phyloP scores from a whole-genome alignment of 768 basidiomycete species.

The Clitopilus hobsonii region DNA sequence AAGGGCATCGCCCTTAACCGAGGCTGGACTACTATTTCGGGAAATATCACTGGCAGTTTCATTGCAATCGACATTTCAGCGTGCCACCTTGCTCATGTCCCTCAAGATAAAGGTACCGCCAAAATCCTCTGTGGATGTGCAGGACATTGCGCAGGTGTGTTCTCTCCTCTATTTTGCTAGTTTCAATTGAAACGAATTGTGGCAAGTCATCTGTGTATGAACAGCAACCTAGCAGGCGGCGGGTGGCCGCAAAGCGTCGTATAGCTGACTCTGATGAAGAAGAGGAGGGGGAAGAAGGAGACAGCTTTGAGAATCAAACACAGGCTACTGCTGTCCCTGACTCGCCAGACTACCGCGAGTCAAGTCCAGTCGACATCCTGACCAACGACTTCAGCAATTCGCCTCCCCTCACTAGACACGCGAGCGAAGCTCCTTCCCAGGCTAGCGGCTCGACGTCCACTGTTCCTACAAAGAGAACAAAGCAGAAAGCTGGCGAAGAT shows the following conservation, averaged over 20 bases:
- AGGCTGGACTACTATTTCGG: not conserved
- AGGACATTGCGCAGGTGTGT: not conserved
- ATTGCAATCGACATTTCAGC: not conserved
- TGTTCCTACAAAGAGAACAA: not conserved
- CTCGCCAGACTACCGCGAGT: not conserved
- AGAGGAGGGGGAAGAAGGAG: constrained; percentile 15
- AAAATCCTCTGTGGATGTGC: not conserved
- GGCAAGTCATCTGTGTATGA: constrained; percentile 10
- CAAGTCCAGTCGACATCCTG: not conserved
- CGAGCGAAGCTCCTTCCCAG: not conserved
- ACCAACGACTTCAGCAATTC: not conserved
- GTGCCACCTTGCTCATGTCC: not conserved
- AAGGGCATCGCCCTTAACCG: not conserved
- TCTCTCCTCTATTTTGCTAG: no score
- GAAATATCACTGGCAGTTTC: not conserved
- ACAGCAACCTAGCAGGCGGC: constrained; percentile 12
- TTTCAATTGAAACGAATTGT: no score
- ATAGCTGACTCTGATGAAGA: constrained; percentile 23
- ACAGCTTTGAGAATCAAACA: constrained; percentile 3
- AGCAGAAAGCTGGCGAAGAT: not conserved
- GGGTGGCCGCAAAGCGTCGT: constrained; percentile 18
- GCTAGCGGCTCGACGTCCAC: not conserved
- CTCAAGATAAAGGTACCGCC: not conserved
- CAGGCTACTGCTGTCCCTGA: not conserved
- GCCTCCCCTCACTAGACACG: not conserved